phyloP scores from a whole-genome alignment of 257 asterid genomes.

The Apocynum venetum region DNA sequence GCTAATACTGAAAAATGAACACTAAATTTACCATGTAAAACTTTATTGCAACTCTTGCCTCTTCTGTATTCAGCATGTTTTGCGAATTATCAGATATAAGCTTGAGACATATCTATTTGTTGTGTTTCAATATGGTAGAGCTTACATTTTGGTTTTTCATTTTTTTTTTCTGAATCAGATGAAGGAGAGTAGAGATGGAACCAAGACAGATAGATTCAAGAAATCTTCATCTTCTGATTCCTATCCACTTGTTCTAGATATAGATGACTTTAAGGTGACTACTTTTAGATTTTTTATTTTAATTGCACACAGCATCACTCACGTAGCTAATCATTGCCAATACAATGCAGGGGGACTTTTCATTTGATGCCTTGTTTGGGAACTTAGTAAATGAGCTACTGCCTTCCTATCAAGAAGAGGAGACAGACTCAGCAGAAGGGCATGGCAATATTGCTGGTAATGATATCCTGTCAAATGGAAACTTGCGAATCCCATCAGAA shows the following conservation, averaged over 20 bases:
- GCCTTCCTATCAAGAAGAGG: slow-evolving; percentile 84
- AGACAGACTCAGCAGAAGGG: slow-evolving; percentile 58
- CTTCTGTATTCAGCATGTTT: not conserved
- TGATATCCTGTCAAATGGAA: slow-evolving; percentile 69
- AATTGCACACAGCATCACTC: slow-evolving; percentile 5
- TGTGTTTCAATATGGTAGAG: not conserved
- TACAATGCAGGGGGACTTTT: slow-evolving; percentile 76
- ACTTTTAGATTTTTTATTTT: not conserved
- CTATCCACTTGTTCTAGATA: slow-evolving; percentile 73
- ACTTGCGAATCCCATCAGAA: slow-evolving; percentile 59
- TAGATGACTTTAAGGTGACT: slow-evolving; percentile 87
- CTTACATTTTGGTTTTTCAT: slow-evolving; percentile 13
- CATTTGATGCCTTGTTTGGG: slow-evolving; percentile 91
- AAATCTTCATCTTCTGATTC: slow-evolving; percentile 54
- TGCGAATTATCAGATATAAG: not conserved
- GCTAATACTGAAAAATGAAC: not conserved
- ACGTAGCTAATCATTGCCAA: slow-evolving; percentile 20
- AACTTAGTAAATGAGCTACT: slow-evolving; percentile 81
- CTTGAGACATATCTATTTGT: not conserved
- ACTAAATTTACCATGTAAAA: not conserved
- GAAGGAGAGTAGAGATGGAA: slow-evolving; percentile 71
- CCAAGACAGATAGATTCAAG: slow-evolving; percentile 42
- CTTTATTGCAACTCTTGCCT: not conserved
- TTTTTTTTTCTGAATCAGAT: slow-evolving; percentile 44
- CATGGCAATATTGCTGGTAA: slow-evolving; percentile 40